Base-by-base conservation (phyloP, 106 monocot species). In the Vanilla planifolia region DNA sequence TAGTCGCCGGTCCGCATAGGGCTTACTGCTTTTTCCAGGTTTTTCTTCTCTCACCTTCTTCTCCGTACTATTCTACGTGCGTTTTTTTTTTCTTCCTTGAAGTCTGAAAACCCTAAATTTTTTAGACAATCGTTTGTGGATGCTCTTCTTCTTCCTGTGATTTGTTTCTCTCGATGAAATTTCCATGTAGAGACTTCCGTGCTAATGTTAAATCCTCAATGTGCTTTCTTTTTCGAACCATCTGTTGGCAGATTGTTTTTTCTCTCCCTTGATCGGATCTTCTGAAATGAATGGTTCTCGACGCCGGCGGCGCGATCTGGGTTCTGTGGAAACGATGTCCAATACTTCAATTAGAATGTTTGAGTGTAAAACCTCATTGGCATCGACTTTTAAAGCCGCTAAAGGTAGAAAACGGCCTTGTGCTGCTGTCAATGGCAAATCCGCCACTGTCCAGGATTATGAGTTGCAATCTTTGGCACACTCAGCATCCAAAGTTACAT, bases 31-130 rank as follows among this genome's bases (percentile, higher is more conserved):
- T n/a, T n/a, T n/a, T n/a, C 11, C 28, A 53, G 53, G 29, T 53
- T 4, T 53, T 6, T 27, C 6, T 53, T 28, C 53, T 16, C 15
- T n/a, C n/a, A 5, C 53, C 30, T 30, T 53, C 28, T 11, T 3
- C 30, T 21, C 53, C 24, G 13, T 50, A 21, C 50, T 11, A n/a
- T 16, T 30, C 4, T 53, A 6, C 6, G 32, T 32, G 4, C 6
- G 3, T 29, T 30, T n/a, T 53, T 16, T 32, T 32, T 32, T 27
- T 51, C 22, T 20, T 20, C 7, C 8, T 8, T 8, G 11, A 51
- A 53, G n/a, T 30, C 30, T 53, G 22, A 13, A 23, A 53, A 53
- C 30, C 30, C 53, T 53, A n/a, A 32, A 53, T 53, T 5, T 32
- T 16, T 32, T 16, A 53, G 23, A 23, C 15, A 29, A 11, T 32